Evolutionary conservation across 345 rosid species (phyloP).

Genomic region (Psidium friedrichsthalianum): DNA sequence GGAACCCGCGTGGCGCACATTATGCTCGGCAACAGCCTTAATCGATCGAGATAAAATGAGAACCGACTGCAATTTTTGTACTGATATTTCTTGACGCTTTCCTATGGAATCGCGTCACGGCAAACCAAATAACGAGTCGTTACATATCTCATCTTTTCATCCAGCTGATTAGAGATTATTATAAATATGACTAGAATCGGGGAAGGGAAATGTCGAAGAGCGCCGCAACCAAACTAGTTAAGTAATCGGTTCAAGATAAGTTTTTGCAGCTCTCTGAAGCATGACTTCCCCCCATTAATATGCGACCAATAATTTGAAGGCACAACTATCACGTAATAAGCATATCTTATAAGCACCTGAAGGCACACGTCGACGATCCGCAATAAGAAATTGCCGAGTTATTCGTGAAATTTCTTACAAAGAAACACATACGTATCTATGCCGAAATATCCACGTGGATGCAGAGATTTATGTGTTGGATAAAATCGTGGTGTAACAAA

Average conservation of each 20-base stretch:
- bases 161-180: neutral
- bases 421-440: neutral
- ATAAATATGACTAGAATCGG: rapidly evolving
- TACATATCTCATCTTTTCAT: neutral
- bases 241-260: rapidly evolving
- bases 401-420: no score
- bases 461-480: neutral
- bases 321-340: neutral
- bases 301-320: neutral
- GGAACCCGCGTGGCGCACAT: no score
- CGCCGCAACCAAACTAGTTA: rapidly evolving
- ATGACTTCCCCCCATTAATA: rapidly evolving
- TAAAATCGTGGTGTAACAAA: neutral
- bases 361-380: neutral
- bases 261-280: neutral
- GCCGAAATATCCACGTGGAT: neutral
- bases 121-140: neutral
- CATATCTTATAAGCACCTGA: neutral
- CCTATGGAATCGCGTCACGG: neutral
- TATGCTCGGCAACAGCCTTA: neutral
- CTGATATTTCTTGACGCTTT: rapidly evolving
- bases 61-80: neutral
- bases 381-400: no score
- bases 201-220: neutral
- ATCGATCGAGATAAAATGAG: neutral